phyloP scores from a whole-genome alignment of 2,329 filamentous ascomycete genomes.

The Fusarium sp. region DNA sequence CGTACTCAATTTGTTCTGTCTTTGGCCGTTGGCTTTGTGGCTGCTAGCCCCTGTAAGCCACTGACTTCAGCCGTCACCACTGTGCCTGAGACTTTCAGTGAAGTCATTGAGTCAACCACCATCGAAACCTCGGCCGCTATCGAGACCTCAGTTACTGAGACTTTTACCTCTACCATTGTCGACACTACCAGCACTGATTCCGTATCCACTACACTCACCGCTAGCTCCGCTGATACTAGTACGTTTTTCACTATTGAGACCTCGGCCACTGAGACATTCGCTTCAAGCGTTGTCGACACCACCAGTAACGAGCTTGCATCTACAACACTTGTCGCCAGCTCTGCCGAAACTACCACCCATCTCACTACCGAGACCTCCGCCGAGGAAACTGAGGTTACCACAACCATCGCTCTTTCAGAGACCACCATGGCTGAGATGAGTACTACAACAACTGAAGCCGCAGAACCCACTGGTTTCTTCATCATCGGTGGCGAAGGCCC shows the following conservation, averaged over 20 bases:
- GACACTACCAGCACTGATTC: background rate
- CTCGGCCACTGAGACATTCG: background rate
- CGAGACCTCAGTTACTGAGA: background rate
- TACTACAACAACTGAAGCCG: background rate
- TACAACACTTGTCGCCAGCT: background rate
- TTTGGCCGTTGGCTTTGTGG: background rate
- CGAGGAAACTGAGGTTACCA: background rate
- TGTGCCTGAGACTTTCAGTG: background rate
- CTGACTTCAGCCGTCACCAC: background rate
- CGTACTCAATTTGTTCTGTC: accelerated
- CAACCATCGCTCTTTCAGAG: background rate
- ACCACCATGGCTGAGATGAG: background rate
- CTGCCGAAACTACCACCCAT: too few species aligned
- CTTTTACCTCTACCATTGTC: background rate
- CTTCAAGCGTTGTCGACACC: background rate
- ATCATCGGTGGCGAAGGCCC: background rate
- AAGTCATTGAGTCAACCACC: background rate
- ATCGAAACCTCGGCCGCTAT: accelerated
- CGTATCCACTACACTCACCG: background rate
- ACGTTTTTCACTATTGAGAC: background rate
- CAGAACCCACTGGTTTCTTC: background rate
- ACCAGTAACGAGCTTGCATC: background rate
- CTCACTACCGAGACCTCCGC: background rate
- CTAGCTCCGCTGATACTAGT: background rate
- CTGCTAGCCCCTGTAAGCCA: conserved; percentile 4